Conservation (phyloP, 371 early-diverging fungal species). For the Circinella minor region DNA sequence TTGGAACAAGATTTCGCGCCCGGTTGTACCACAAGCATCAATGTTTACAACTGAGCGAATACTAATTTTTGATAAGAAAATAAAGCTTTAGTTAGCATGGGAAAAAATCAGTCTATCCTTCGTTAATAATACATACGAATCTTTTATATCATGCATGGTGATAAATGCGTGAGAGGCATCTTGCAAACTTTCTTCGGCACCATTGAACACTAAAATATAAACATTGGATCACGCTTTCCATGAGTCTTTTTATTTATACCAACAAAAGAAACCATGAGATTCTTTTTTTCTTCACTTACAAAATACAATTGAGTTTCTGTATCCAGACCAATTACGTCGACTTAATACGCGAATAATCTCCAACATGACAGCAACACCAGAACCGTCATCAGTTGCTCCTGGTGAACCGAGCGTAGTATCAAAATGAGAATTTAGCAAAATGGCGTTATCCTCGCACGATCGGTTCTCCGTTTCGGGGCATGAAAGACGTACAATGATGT, state of each 20-base stretch:
- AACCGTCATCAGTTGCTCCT: slow-evolving; percentile 74
- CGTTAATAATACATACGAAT: slow-evolving; percentile 37
- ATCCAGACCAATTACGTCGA: slow-evolving; percentile 50
- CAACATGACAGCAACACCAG: slow-evolving; percentile 74
- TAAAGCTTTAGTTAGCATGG: neutral
- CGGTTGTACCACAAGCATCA: slow-evolving; percentile 76
- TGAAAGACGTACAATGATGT: slow-evolving; percentile 74
- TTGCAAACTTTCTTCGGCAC: slow-evolving; percentile 81
- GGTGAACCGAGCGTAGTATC: slow-evolving; percentile 69
- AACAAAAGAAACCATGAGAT: neutral
- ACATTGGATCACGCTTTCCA: neutral
- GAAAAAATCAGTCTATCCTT: no score
- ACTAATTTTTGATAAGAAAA: slow-evolving; percentile 15
- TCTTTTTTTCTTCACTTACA: slow-evolving; percentile 42
- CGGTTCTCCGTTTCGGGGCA: slow-evolving; percentile 55
- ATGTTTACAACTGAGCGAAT: slow-evolving; percentile 75
- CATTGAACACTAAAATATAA: slow-evolving; percentile 68
- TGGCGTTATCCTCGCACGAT: slow-evolving; percentile 63
- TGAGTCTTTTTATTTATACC: no score
- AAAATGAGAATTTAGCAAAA: slow-evolving; percentile 76
- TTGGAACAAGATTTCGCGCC: slow-evolving; percentile 79
- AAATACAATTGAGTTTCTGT: slow-evolving; percentile 63
- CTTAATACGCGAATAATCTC: slow-evolving; percentile 71
- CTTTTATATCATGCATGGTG: slow-evolving; percentile 65
- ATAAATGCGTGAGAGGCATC: slow-evolving; percentile 81